These are phyloP conservation scores for Xylaria arbuscula DNA, from an alignment of 2,329 filamentous ascomycete species.

Conservation along the genomic window DNA sequence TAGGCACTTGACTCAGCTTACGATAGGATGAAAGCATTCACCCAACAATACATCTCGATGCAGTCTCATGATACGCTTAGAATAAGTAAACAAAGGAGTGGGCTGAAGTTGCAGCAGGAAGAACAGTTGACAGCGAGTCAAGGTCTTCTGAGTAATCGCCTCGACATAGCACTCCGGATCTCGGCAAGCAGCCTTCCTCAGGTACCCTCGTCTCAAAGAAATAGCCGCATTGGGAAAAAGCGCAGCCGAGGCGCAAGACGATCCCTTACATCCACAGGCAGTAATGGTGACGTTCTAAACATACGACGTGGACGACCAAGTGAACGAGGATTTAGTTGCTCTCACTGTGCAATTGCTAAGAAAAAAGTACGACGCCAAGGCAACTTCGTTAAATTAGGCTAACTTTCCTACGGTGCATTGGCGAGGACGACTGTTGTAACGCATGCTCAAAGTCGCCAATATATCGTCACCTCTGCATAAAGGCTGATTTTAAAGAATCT, in stretches of 20 bases:
- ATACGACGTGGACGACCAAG: slow-evolving; percentile 29
- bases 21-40: background rate
- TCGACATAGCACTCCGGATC: slow-evolving; percentile 24
- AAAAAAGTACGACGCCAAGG: slow-evolving; percentile 20
- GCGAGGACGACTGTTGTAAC: slow-evolving; percentile 16
- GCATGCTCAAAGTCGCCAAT: slow-evolving; percentile 23
- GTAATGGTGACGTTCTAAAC: slow-evolving; percentile 3
- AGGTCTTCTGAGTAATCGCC: slow-evolving; percentile 9
- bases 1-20: slow-evolving; percentile 4
- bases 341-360: slow-evolving; percentile 29
- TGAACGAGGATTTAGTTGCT: slow-evolving; percentile 30
- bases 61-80: background rate
- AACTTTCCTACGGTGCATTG: slow-evolving; percentile 18
- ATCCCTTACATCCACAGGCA: background rate
- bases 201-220: background rate
- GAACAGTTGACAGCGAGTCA: background rate
- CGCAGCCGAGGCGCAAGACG: background rate
- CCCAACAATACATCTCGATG: background rate
- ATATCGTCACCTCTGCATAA: slow-evolving; percentile 28
- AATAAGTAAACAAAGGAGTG: background rate
- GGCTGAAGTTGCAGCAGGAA: background rate
- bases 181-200: background rate
- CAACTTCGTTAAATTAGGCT: background rate
- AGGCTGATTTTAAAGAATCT: slow-evolving; percentile 28
- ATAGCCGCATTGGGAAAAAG: slow-evolving; percentile 15